phyloP scores from a whole-genome alignment of 352 stramenopile genomes.

The Phytophthora colocasiae region DNA sequence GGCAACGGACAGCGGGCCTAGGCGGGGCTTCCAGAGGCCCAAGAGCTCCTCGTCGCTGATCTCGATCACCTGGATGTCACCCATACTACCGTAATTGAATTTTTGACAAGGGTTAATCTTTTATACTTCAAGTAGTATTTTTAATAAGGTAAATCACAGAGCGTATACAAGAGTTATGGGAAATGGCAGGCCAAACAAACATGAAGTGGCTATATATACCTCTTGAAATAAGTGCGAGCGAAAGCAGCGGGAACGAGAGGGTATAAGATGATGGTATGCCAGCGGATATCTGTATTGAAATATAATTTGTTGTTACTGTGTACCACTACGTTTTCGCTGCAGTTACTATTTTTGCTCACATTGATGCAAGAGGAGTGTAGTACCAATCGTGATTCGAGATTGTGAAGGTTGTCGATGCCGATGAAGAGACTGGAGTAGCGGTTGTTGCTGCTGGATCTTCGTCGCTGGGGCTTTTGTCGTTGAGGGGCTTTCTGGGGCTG shows the following conservation, averaged over 20 bases:
- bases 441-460: not conserved
- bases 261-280: no score
- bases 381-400: not conserved
- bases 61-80: slow-evolving; percentile 3
- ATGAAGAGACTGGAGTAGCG: not conserved
- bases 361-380: not conserved
- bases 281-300: no score
- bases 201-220: no score
- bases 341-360: not conserved
- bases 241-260: no score
- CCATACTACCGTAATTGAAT: not conserved
- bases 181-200: no score
- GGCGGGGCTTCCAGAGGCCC: slow-evolving; percentile 68
- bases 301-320: no score
- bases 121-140: no score
- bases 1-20: slow-evolving; percentile 64
- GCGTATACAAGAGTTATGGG: no score
- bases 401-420: not conserved
- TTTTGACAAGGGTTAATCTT: not conserved
- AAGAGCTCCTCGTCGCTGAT: slow-evolving; percentile 57
- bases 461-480: not conserved
- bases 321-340: no score
- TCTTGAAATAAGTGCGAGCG: no score
- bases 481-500: not conserved
- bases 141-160: no score